Conservation (phyloP, 2,329 filamentous ascomycete genomes). For the Beauveria medogensis region DNA sequence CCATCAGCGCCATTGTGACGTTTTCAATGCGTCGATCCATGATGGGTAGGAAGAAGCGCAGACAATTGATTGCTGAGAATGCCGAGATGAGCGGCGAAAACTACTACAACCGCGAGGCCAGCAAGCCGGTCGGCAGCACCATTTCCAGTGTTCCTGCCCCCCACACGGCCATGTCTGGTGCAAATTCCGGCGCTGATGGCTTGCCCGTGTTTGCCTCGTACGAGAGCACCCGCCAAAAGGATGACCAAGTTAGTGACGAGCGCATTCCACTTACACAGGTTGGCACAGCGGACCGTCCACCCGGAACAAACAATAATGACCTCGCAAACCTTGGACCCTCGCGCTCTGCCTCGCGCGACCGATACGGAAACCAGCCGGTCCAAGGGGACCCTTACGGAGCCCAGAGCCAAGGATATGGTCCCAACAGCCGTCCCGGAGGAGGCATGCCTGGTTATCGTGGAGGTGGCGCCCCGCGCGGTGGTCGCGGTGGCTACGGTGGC, state of each 20-base stretch:
- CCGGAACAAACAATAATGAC: slow-evolving; percentile 35
- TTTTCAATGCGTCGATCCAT: slow-evolving; percentile 93
- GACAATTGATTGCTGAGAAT: slow-evolving; percentile 85
- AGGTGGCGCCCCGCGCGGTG: slow-evolving; percentile 35
- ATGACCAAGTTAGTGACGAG: slow-evolving; percentile 58
- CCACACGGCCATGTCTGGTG: slow-evolving; percentile 48
- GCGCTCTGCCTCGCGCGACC: slow-evolving; percentile 45
- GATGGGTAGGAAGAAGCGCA: slow-evolving; percentile 85
- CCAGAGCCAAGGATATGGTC: slow-evolving; percentile 29
- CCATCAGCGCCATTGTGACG: slow-evolving; percentile 73
- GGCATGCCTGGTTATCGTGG: slow-evolving; percentile 22
- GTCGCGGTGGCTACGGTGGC: slow-evolving; percentile 39
- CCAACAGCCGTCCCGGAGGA: slow-evolving; percentile 45
- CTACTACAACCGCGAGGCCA: slow-evolving; percentile 67
- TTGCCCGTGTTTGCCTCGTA: slow-evolving; percentile 54
- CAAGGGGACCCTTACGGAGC: slow-evolving; percentile 38
- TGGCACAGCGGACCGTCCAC: slow-evolving; percentile 52
- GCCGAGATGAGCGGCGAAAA: slow-evolving; percentile 96
- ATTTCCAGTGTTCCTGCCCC: slow-evolving; percentile 47
- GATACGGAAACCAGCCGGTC: slow-evolving; percentile 53
- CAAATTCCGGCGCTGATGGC: slow-evolving; percentile 41
- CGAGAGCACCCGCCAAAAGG: slow-evolving; percentile 53
- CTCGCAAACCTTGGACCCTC: slow-evolving; percentile 27
- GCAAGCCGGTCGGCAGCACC: slow-evolving; percentile 33
- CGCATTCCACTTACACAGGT: slow-evolving; percentile 60